Conservation (phyloP, 371 early-diverging fungal genomes). For the Rhizopus arrhizus region DNA sequence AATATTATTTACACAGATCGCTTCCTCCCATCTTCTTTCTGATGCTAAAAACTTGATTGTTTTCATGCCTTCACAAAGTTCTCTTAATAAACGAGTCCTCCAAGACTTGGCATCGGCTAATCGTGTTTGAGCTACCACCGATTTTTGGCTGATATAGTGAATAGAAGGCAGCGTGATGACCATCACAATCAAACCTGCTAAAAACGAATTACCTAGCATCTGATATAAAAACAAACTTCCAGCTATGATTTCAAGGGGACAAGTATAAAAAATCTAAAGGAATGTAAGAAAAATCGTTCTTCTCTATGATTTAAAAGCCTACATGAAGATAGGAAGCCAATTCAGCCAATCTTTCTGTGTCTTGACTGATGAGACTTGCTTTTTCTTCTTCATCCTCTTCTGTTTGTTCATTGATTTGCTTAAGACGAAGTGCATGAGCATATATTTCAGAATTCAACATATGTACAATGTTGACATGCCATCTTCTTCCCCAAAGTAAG, state of each 20-base stretch:
- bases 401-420: conserved; percentile 5
- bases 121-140: conserved; percentile 53
- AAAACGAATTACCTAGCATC: conserved; percentile 66
- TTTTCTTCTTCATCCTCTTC: conserved; percentile 35
- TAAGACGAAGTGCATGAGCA: conserved; percentile 54
- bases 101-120: conserved; percentile 62
- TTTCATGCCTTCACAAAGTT: conserved; percentile 70
- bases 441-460: conserved; percentile 62
- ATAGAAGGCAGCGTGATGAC: conserved; percentile 65
- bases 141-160: conserved; percentile 53
- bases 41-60: conserved; percentile 79
- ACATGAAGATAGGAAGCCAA: conserved; percentile 58
- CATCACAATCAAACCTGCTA: conserved; percentile 68
- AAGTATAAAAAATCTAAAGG: conserved; percentile 61
- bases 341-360: conserved; percentile 72
- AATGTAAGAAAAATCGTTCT: conserved; percentile 27
- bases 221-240: conserved; percentile 67
- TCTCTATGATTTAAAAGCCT: conserved; percentile 10
- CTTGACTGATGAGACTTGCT: conserved; percentile 79
- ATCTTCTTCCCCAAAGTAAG: conserved; percentile 60
- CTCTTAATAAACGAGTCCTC: conserved; percentile 63
- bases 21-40: conserved; percentile 70
- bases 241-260: conserved; percentile 63
- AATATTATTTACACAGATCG: conserved; percentile 41
- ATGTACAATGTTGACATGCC: conserved; percentile 59